Percentiles rank a stretch among this genome's conserved stretches.
phyloP scores from a whole-genome alignment of 2,329 filamentous ascomycete species.

The Alternaria brassicae region DNA sequence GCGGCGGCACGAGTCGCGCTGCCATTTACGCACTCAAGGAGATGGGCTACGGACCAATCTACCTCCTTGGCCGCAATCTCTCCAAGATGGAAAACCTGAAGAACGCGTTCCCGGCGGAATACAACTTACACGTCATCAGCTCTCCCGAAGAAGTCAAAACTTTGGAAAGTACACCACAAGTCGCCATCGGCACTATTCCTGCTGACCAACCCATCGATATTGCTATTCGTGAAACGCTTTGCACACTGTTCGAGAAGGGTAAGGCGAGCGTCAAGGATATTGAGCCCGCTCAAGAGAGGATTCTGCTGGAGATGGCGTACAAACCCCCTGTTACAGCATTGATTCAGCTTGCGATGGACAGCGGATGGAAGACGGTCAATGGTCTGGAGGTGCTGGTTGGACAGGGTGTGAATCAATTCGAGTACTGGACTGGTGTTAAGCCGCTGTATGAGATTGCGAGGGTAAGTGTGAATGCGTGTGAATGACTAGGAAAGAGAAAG shows the following conservation, averaged over 20 bases:
- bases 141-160: conserved; percentile 59
- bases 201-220: conserved; percentile 83
- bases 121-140: conserved; percentile 66
- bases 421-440: conserved; percentile 83
- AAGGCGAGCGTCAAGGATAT: conserved; percentile 22
- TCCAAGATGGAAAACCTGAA: conserved; percentile 72
- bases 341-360: conserved; percentile 81
- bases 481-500: too few relatives aligned
- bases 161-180: conserved; percentile 62
- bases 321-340: conserved; percentile 83
- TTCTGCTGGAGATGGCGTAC: conserved; percentile 95
- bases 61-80: conserved; percentile 79
- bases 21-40: conserved; percentile 87
- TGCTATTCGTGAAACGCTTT: conserved; percentile 70
- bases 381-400: conserved; percentile 88
- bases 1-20: conserved; percentile 89
- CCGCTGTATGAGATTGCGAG: conserved; percentile 75
- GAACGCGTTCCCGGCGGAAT: conserved; percentile 74
- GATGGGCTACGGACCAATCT: conserved; percentile 85
- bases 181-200: conserved; percentile 89
- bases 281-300: conserved; percentile 44
- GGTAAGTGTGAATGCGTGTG: conserved; percentile 47
- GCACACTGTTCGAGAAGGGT: conserved; percentile 57
- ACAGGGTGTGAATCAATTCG: conserved; percentile 85
- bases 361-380: conserved; percentile 82